Conservation (phyloP, 495 filamentous ascomycete species). For the Neurospora sp. region DNA sequence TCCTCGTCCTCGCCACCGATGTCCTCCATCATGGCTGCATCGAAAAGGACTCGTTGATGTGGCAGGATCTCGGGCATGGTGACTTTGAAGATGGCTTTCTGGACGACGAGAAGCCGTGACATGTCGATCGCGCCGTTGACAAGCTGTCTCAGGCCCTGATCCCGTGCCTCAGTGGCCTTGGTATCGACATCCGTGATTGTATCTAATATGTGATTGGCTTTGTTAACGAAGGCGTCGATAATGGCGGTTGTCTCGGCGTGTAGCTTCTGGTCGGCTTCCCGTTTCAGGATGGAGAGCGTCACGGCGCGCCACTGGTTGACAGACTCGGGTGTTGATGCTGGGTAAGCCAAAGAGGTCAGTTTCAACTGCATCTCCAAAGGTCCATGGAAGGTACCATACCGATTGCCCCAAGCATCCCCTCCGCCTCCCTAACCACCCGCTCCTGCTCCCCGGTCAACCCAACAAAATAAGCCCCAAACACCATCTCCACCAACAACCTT, state of each 20-base stretch:
- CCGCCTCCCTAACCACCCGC: slow-evolving; percentile 29
- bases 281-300: slow-evolving; percentile 41
- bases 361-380: too few relatives aligned
- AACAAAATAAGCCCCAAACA: slow-evolving; percentile 45
- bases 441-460: slow-evolving; percentile 37
- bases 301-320: slow-evolving; percentile 47
- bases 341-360: not conserved
- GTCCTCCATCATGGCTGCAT: slow-evolving; percentile 44
- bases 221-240: slow-evolving; percentile 26
- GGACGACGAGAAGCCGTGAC: slow-evolving; percentile 38
- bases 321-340: slow-evolving; percentile 33
- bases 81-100: slow-evolving; percentile 42
- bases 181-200: slow-evolving; percentile 26
- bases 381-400: slow-evolving; percentile 16
- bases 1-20: slow-evolving; percentile 48
- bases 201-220: slow-evolving; percentile 30
- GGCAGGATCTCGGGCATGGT: slow-evolving; percentile 39
- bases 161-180: slow-evolving; percentile 30
- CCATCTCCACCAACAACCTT: slow-evolving; percentile 36
- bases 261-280: slow-evolving; percentile 33
- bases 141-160: slow-evolving; percentile 35
- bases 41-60: slow-evolving; percentile 39
- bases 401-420: slow-evolving; percentile 33
- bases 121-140: slow-evolving; percentile 39
- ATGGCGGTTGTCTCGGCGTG: slow-evolving; percentile 27